Evolutionary conservation across 169 alveolate genomes (phyloP), one percentile per base, ranked within the genome.

Genomic region (Plasmodium fragile): DNA sequence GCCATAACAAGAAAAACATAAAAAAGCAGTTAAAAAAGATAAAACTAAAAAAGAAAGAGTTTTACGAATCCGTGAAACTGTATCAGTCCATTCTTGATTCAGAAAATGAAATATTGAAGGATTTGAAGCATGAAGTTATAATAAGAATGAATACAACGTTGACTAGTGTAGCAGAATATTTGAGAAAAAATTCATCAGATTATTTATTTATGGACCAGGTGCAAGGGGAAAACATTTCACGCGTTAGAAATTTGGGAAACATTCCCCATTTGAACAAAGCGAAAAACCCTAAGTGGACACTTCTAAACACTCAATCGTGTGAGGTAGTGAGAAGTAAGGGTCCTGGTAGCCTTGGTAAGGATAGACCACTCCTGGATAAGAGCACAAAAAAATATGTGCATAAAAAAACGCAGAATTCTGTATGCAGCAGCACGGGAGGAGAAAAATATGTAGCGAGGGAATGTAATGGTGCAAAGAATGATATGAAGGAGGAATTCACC

Each of bases 51-150:
- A 93, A 92, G 34, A 94, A 95, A 1, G 96, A 93, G 41, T 93
- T 95, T 71, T 59, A 83, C 39, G 96, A 95, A 75, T 87, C 96
- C 2, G 94, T 95, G 5, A 91, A 91, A 28, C 75, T 95, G 2
- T 95, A 95, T 78, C 97, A 95, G 45, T 83, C 97, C n/a, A 92
- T 95, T 25, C 92, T 95, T 11, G 95, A 75, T 41, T 92, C 96
- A 43, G 87, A 92, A 30, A 93, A 89, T 75, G 91, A 72, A 22
- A 73, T 87, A 55, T 87, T 94, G 53, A 79, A 92, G 52, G 93
- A 79, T 75, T 72, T 82, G 73, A 43, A 92, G 75, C 90, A 77
- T 25, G 84, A 81, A 87, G 94, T 85, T 71, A 78, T 92, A 39
- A 89, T 65, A 78, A 89, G 90, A 18, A 89, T 89, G 90, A 89